Conservation (phyloP, 805 yeast species). For the Cyberlindnera lachancei region DNA sequence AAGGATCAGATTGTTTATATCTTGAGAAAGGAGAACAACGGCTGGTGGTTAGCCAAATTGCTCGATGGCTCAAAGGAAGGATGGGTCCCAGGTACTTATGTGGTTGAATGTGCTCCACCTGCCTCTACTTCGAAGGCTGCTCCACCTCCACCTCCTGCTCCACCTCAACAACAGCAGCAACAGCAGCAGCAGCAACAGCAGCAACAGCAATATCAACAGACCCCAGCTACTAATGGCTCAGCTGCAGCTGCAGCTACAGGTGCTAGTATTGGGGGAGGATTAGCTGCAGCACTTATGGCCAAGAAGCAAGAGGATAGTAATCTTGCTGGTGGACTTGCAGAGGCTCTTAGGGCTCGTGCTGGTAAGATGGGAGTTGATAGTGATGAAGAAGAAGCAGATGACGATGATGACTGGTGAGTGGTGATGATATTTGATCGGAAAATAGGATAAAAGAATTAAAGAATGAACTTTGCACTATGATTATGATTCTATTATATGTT, state of each 20-base stretch:
- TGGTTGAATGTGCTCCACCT: conserved; percentile 52
- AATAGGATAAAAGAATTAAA: too few species aligned
- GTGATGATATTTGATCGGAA: background rate
- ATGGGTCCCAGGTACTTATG: conserved; percentile 96
- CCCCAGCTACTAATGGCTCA: conserved; percentile 13
- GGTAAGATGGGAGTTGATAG: conserved; percentile 51
- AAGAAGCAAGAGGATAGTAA: conserved; percentile 52
- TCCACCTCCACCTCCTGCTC: conserved; percentile 33
- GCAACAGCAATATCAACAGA: conserved; percentile 25
- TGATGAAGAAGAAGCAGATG: conserved; percentile 65
- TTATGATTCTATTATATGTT: too few species aligned
- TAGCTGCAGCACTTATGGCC: conserved; percentile 63
- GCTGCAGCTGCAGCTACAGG: conserved; percentile 8
- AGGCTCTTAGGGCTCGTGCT: conserved; percentile 76
- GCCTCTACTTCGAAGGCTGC: conserved; percentile 17
- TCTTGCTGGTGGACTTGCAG: conserved; percentile 82
- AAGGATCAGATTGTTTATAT: conserved; percentile 74
- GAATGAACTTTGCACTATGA: too few species aligned
- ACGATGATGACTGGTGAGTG: conserved; percentile 64
- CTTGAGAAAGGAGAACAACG: conserved; percentile 67
- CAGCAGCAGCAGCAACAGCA: conserved; percentile 30
- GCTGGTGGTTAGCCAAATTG: conserved; percentile 89
- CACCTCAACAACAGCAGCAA: conserved; percentile 30
- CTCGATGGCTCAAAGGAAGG: conserved; percentile 77
- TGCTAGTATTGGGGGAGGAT: conserved; percentile 39